phyloP scores from a whole-genome alignment of 345 rosid species.

The Sonneratia caseolaris region DNA sequence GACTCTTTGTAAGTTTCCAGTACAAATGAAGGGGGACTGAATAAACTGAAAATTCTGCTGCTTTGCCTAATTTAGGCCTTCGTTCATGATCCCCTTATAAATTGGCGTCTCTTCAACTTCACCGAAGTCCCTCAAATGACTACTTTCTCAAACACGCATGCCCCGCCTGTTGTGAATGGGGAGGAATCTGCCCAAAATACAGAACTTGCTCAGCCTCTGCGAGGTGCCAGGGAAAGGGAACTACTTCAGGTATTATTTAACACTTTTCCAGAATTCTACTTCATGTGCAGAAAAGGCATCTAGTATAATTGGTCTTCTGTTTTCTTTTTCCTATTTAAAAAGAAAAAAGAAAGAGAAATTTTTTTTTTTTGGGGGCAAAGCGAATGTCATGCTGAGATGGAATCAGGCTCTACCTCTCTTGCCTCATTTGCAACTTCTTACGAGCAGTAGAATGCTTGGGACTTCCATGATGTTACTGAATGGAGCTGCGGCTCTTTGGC shows the following conservation, averaged over 20 bases:
- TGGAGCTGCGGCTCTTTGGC: background rate
- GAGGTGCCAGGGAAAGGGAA: slow-evolving; percentile 87
- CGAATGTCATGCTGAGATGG: background rate
- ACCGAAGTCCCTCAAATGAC: slow-evolving; percentile 96
- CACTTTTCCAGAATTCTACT: background rate
- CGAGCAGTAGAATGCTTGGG: background rate
- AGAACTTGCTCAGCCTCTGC: slow-evolving; percentile 84
- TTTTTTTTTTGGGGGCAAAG: background rate
- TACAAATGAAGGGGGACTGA: background rate
- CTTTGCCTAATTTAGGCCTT: slow-evolving; percentile 54
- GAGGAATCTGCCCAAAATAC: slow-evolving; percentile 51
- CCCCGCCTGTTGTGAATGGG: slow-evolving; percentile 43
- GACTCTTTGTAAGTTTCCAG: background rate
- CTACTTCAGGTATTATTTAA: slow-evolving; percentile 71
- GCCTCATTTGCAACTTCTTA: background rate
- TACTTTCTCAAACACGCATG: slow-evolving; percentile 39
- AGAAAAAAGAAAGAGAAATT: background rate
- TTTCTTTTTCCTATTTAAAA: background rate
- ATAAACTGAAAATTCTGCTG: slow-evolving; percentile 7
- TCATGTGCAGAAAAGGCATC: background rate
- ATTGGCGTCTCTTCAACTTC: slow-evolving; percentile 98
- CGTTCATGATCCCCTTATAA: slow-evolving; percentile 97
- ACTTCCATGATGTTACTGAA: background rate
- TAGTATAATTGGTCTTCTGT: background rate
- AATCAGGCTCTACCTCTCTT: background rate